phyloP scores from a whole-genome alignment of 2,329 filamentous ascomycete species.

The Botryotinia convoluta region DNA sequence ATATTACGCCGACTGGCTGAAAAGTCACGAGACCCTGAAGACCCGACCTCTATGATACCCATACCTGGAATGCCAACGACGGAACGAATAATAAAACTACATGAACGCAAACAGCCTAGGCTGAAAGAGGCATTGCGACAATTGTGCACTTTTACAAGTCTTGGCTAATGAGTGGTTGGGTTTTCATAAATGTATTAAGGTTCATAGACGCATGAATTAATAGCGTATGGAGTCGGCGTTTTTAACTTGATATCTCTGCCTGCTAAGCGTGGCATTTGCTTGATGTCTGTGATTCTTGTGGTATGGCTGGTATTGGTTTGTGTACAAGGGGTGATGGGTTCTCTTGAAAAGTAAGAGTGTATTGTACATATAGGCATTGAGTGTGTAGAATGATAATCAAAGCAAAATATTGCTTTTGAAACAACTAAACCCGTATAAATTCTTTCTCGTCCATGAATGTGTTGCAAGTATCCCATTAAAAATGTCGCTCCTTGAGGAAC shows the following conservation, averaged over 20 bases:
- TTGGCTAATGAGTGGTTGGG: conserved; percentile 43
- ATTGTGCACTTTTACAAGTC: conserved; percentile 60
- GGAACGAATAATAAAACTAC: conserved; percentile 63
- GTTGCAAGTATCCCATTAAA: conserved; percentile 28
- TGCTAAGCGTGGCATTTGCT: conserved; percentile 29
- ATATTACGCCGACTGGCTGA: conserved; percentile 67
- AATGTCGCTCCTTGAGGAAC: conserved; percentile 45
- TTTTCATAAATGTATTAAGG: conserved; percentile 34
- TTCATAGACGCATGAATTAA: conserved; percentile 37
- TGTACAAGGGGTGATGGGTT: conserved; percentile 32
- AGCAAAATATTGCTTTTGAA: conserved; percentile 26
- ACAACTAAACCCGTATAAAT: conserved; percentile 10
- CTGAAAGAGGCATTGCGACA: conserved; percentile 67
- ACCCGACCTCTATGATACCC: conserved; percentile 52
- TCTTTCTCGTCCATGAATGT: not conserved
- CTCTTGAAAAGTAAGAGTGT: conserved; percentile 25
- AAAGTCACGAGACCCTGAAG: conserved; percentile 60
- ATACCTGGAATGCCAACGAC: conserved; percentile 62
- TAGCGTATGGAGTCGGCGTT: conserved; percentile 37
- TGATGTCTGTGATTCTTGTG: conserved; percentile 25
- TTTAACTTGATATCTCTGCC: conserved; percentile 25
- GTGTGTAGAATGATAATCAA: conserved; percentile 24
- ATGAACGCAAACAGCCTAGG: conserved; percentile 62
- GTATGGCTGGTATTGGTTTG: conserved; percentile 23
- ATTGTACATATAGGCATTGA: conserved; percentile 33